These are phyloP conservation scores for Chaetomiaceae sp. DNA, from an alignment of 2,329 filamentous ascomycete genomes.

Conservation along the genomic window DNA sequence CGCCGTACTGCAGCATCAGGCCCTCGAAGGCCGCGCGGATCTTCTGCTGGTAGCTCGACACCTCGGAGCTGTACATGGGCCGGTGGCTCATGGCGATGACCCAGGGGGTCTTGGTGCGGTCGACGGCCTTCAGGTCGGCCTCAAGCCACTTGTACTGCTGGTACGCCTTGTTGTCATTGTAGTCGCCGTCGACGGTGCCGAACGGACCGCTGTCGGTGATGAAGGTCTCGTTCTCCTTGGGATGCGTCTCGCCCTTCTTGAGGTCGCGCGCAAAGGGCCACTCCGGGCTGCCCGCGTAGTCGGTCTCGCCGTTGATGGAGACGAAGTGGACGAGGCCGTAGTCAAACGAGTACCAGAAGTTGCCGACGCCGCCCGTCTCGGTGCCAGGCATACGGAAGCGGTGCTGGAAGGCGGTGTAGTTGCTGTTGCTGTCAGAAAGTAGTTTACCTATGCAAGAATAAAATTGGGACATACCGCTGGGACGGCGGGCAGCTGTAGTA, in stretches of 20 bases:
- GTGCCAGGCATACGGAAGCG: neutral
- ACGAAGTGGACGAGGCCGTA: neutral
- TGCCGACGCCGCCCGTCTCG: neutral
- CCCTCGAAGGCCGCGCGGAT: neutral
- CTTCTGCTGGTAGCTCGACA: neutral
- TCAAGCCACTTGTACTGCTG: neutral
- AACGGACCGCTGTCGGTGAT: neutral
- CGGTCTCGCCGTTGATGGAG: neutral
- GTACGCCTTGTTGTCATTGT: neutral
- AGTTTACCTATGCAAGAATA: neutral
- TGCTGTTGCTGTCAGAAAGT: neutral
- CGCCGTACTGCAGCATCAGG: neutral
- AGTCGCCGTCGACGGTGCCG: neutral
- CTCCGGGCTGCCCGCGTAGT: neutral
- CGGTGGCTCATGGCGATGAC: neutral
- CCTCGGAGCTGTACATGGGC: neutral
- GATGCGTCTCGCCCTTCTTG: neutral
- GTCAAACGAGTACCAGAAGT: slow-evolving; percentile 4
- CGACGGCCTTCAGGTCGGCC: neutral
- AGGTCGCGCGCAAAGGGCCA: neutral
- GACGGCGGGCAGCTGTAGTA: neutral
- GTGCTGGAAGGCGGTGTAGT: neutral
- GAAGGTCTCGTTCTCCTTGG: neutral
- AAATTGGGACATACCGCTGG: neutral
- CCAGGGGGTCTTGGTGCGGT: neutral